Percentiles rank a stretch among this genome's conserved stretches.
Evolutionary conservation across 1,284 basidiomycete genomes (phyloP).

Genomic region (Afroboletus lepidellus): DNA sequence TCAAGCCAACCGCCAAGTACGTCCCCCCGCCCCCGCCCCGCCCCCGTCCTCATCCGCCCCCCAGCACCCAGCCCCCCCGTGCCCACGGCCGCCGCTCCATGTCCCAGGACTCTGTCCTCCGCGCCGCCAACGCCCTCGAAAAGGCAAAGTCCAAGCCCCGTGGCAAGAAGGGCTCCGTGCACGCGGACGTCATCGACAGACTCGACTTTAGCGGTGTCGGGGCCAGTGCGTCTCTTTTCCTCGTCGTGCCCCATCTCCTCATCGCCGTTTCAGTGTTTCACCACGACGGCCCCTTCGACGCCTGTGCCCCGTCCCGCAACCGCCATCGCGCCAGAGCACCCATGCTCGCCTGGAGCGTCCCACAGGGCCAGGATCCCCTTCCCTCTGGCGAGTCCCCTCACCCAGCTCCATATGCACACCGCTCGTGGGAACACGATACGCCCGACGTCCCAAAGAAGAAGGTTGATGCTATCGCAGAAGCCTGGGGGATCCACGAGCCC

Average conservation of each 20-base stretch:
- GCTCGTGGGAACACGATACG: too few species aligned
- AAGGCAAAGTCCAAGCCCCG: slow-evolving; percentile 54
- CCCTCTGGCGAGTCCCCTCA: slow-evolving; percentile 48
- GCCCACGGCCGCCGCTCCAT: slow-evolving; percentile 58
- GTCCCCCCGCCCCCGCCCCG: slow-evolving; percentile 21
- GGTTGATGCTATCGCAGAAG: slow-evolving; percentile 78
- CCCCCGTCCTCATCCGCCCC: slow-evolving; percentile 18
- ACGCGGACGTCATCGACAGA: slow-evolving; percentile 66
- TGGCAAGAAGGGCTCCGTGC: slow-evolving; percentile 67
- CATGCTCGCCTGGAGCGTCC: slow-evolving; percentile 71
- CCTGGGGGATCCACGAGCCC: slow-evolving; percentile 85
- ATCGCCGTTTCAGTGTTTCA: slow-evolving; percentile 65
- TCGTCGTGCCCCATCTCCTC: neutral
- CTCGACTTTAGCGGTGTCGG: slow-evolving; percentile 69
- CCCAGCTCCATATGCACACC: slow-evolving; percentile 49
- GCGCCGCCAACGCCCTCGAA: slow-evolving; percentile 43
- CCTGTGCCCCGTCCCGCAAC: slow-evolving; percentile 84
- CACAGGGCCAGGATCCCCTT: slow-evolving; percentile 42
- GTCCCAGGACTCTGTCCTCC: slow-evolving; percentile 62
- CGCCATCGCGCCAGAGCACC: slow-evolving; percentile 74
- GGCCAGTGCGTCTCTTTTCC: slow-evolving; percentile 54
- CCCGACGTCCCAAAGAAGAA: slow-evolving; percentile 67
- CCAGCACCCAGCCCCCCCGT: slow-evolving; percentile 31
- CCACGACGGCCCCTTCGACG: slow-evolving; percentile 86
- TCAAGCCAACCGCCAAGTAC: slow-evolving; percentile 19